Base-by-base conservation (phyloP, 1,139 yeast species). In the Candida glucosophila region DNA sequence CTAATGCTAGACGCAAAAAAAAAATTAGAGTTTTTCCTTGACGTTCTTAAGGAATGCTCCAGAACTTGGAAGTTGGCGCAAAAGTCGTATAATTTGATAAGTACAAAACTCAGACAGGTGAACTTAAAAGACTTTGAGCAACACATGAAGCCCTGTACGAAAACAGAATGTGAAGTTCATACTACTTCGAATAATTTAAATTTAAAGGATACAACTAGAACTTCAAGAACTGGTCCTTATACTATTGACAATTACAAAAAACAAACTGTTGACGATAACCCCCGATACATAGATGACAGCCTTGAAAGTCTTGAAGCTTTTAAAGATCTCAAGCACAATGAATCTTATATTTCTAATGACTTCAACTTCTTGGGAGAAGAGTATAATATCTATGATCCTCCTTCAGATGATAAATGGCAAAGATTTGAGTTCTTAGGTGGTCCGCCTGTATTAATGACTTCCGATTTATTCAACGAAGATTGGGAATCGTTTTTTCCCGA, bases 391-490 rank as follows among this genome's bases (percentile, higher is more conserved):
- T 8, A 16, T 8, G n/a, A 16, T 16, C 12, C 8, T 13, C 21
- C 7, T 7, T n/a, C n/a, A n/a, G n/a, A n/a, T n/a, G n/a, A n/a
- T n/a, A n/a, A n/a, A n/a, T n/a, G n/a, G n/a, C n/a, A 56, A 17
- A 48, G 46, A 29, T 37, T 59, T 20, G 67, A 59, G 22, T 61
- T 63, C 38, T 57, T 66, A 35, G 73, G 73, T 9, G 73, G 73
- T 3, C 73, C 73, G 1, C 73, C 73, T 4, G 65, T 67, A 12
- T 56, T 66, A 29, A 66, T 67, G 72, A 65, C 73, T 1, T 63
- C 71, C 2, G 72, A 65, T 34, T 52, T 65, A 38, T 60, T 63
- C 36, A 59, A 60, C 32, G 69, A 63, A 34, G 70, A 65, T 36
- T 67, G 73, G 73, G 73, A 62, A 28, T 50, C 66, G 1, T 49